These are phyloP conservation scores for Talaromyces sp. DNA, from an alignment of 2,329 filamentous ascomycete species.

Conservation along the genomic window DNA sequence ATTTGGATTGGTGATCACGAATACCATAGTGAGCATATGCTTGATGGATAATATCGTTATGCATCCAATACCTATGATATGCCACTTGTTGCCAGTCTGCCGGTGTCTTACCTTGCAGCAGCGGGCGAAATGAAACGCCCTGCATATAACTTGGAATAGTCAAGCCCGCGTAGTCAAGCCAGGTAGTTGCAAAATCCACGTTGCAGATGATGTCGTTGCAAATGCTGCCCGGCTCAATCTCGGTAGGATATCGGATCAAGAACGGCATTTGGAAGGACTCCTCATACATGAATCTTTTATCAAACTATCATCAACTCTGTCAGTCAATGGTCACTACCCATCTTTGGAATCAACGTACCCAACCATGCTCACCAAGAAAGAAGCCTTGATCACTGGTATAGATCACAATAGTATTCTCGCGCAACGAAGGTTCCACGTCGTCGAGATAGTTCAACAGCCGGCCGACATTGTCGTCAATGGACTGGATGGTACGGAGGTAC, in stretches of 20 bases:
- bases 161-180: slow-evolving; percentile 48
- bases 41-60: slow-evolving; percentile 52
- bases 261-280: slow-evolving; percentile 59
- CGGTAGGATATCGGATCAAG: slow-evolving; percentile 47
- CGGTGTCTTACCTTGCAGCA: slow-evolving; percentile 43
- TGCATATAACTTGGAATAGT: slow-evolving; percentile 53
- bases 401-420: slow-evolving; percentile 52
- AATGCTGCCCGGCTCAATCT: slow-evolving; percentile 41
- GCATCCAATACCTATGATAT: slow-evolving; percentile 59
- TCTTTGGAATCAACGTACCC: slow-evolving; percentile 28
- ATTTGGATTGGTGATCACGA: slow-evolving; percentile 53
- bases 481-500: slow-evolving; percentile 55
- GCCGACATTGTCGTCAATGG: slow-evolving; percentile 55
- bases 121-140: slow-evolving; percentile 44
- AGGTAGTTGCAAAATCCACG: slow-evolving; percentile 56
- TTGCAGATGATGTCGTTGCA: slow-evolving; percentile 54
- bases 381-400: slow-evolving; percentile 58
- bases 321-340: too few species aligned
- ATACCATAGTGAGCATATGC: slow-evolving; percentile 56
- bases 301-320: slow-evolving; percentile 35
- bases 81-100: slow-evolving; percentile 52
- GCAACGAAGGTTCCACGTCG: slow-evolving; percentile 33
- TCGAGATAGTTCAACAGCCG: slow-evolving; percentile 51
- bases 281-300: slow-evolving; percentile 60
- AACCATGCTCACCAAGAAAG: slow-evolving; percentile 58